Evolutionary conservation across 345 rosid species (phyloP), one percentile per base, ranked within the genome.

Genomic region (Cochlearia excelsa): DNA sequence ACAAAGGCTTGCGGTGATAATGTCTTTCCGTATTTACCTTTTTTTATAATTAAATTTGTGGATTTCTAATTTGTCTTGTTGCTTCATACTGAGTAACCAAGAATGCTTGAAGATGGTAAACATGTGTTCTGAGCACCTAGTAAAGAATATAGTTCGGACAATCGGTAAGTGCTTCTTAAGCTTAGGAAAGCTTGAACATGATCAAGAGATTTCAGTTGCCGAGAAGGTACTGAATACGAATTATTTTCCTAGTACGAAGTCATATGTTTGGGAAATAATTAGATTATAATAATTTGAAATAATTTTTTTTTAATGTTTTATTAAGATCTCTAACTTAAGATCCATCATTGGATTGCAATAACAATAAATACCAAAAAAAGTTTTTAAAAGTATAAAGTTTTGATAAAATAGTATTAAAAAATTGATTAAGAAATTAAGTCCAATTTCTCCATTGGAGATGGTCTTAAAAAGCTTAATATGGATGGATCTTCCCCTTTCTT

Each of bases 191-290:
- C 66, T 81, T 62, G 64, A 65, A 28, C 68, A 65, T 31, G 85
- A 87, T 52, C 76, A 76, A 59, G 83, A 73, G 60, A 75, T 82
- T 47, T 75, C 80, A 33, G 63, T 77, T 67, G 87, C 83, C 56
- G 59, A 67, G 70, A 77, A 83, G 67, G 73, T 75, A 70, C 85
- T 87, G 42, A 69, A 56, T 68, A 61, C 57, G 1, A 70, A 75
- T 70, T 74, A 73, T 69, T 80, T 85, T 59, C 78, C 70, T 74
- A 66, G 61, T 68, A 50, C 85, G 74, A 80, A 87, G 80, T 83
- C 93, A 55, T 87, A 82, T 55, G 40, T 85, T 11, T 90, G 95
- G 97, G 85, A 90, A 57, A 81, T 82, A 74, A 81, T 85, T 71
- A 95, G 94, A 74, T 87, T 79, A 16, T 16, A 16, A 16, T 16